Conservation (phyloP, 257 asterid genomes). For the Handroanthus guayacan region DNA sequence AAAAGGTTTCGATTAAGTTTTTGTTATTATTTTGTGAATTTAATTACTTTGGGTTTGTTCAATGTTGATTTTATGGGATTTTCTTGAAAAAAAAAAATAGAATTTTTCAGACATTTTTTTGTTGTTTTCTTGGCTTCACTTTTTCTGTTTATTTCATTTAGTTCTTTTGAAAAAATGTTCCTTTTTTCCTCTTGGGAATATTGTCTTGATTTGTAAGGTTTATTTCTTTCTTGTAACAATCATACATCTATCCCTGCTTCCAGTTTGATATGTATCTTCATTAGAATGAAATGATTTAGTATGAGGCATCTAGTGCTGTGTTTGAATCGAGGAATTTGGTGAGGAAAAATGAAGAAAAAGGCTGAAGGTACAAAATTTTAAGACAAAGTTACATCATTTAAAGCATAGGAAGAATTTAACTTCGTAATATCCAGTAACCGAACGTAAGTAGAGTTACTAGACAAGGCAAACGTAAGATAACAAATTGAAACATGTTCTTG, state of each 20-base stretch:
- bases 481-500: not conserved
- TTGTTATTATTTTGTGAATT: not conserved
- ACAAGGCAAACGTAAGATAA: not conserved
- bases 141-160: not conserved
- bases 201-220: not conserved
- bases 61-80: constrained; percentile 27
- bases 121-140: not conserved
- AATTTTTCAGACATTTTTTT: not conserved
- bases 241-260: not conserved
- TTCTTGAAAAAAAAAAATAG: constrained; percentile 10
- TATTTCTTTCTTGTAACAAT: not conserved
- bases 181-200: not conserved
- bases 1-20: constrained; percentile 53
- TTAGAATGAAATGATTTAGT: constrained; percentile 16
- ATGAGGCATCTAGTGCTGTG: not conserved
- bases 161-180: not conserved
- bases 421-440: too few relatives aligned
- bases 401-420: not conserved
- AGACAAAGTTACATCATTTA: too few relatives aligned
- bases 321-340: not conserved
- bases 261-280: constrained; percentile 24
- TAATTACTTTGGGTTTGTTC: not conserved
- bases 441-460: too few relatives aligned
- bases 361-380: not conserved
- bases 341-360: not conserved